Evolutionary conservation across 768 basidiomycete genomes (phyloP).

Genomic region (Russula griseocarnosa): DNA sequence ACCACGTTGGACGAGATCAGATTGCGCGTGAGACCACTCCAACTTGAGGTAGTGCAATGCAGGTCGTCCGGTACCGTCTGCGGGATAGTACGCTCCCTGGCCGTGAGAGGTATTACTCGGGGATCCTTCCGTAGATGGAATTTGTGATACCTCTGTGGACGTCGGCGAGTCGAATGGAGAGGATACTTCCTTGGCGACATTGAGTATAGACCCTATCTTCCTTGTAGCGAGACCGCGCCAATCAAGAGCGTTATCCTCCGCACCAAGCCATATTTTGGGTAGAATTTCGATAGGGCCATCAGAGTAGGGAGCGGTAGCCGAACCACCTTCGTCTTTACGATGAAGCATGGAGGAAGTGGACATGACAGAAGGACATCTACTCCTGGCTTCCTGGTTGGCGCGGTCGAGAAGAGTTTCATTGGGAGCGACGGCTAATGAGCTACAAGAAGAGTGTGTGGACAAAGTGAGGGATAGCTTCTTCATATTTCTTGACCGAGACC

Average conservation of each 20-base stretch:
- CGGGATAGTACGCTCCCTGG: conserved; percentile 58
- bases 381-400: conserved; percentile 36
- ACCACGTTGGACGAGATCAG: conserved; percentile 74
- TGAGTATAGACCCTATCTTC: conserved; percentile 77
- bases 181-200: conserved; percentile 88
- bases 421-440: conserved; percentile 44
- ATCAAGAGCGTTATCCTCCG: conserved; percentile 87
- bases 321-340: conserved; percentile 56
- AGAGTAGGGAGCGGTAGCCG: conserved; percentile 63
- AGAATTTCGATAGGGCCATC: conserved; percentile 82
- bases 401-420: conserved; percentile 36
- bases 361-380: conserved; percentile 64
- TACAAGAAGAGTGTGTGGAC: conserved; percentile 55
- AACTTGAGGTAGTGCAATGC: conserved; percentile 85
- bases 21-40: conserved; percentile 91
- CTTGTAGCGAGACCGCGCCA: conserved; percentile 66
- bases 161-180: conserved; percentile 57
- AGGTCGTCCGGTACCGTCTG: conserved; percentile 69
- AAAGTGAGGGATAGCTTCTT: conserved; percentile 72
- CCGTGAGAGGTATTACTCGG: conserved; percentile 48
- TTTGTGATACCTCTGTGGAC: conserved; percentile 47
- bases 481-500: conserved; percentile 57
- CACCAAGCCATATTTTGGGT: conserved; percentile 85
- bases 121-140: conserved; percentile 52
- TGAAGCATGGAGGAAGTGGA: conserved; percentile 60